Base-by-base conservation (phyloP, 306 rosid species). In the Macrotyloma uniflorum region DNA sequence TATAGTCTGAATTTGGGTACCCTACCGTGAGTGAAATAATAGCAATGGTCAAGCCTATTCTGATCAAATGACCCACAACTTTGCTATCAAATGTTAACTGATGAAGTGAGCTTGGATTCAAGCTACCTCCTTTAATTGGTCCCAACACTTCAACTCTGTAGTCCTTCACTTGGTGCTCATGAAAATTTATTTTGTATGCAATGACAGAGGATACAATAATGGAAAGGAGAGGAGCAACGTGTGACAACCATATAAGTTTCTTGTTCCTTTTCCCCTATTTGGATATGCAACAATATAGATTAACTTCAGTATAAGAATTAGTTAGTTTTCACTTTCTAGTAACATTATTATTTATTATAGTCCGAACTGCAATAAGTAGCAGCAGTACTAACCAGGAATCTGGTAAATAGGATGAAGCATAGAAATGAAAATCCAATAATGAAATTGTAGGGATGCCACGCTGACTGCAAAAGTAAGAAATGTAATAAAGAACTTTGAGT, bases 211-310 rank as follows among this genome's bases (percentile, higher is more conserved):
- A 90, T 13, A 87, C 10, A 35, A 90, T 85, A 23, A 91, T 91
- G 0, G 89, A 93, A 8, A 87, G 10, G 8, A 93, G 87, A 67
- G 98, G 97, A 22, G 93, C 88, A 43, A 89, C 58, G 13, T 93
- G 83, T 55, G 95, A 74, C 72, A 91, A 74, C 97, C 97, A 88
- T 78, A 86, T 82, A 5, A 93, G 62, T 76, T 85, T 88, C 89
- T 74, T 89, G 78, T 80, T 73, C 84, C 67, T 89, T 80, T 36
- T 85, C 53, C 91, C 93, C 97, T 91, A 74, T 3, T 65, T 77
- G 2, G 40, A 58, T 20, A 13, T 14, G 63, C 80, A 72, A 36
- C 8, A 45, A 42, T 15, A 28, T 16, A 26, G 5, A 6, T 2
- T 35, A n/a, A n/a, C n/a, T n/a, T 35, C 1, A 55, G 50, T 23